A percentile compares a stretch with the other conserved stretches of the same genome.
phyloP scores from a whole-genome alignment of 495 filamentous ascomycete species.

The Aspergillus nanangensis region DNA sequence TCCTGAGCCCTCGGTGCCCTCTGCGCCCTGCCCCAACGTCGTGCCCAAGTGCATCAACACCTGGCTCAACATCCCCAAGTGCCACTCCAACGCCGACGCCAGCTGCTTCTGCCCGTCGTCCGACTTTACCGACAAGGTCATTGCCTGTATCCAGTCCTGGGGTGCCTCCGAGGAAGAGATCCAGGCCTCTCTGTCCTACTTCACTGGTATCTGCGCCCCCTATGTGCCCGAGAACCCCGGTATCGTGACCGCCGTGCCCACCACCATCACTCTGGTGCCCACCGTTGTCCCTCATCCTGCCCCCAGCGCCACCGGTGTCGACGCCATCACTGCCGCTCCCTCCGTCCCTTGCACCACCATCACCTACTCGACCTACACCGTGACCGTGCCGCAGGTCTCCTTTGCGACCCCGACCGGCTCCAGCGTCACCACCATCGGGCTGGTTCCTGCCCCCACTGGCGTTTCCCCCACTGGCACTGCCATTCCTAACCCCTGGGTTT shows the following conservation, averaged over 20 bases:
- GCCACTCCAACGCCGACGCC: constrained; percentile 77
- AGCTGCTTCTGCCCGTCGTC: constrained; percentile 83
- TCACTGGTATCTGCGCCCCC: constrained; percentile 85
- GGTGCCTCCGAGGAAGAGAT: constrained; percentile 62
- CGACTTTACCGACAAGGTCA: constrained; percentile 74
- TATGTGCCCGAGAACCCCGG: constrained; percentile 75
- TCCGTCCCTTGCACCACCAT: constrained; percentile 57
- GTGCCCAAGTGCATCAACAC: constrained; percentile 93
- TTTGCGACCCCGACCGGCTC: constrained; percentile 55
- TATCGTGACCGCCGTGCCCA: constrained; percentile 69
- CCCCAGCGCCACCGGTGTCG: constrained; percentile 47
- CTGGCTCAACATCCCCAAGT: constrained; percentile 67
- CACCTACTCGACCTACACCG: constrained; percentile 55
- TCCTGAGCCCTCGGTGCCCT: constrained; percentile 20
- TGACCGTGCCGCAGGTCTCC: constrained; percentile 70
- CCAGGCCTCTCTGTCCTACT: constrained; percentile 69
- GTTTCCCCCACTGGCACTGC: constrained; percentile 1
- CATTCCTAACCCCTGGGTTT: constrained; percentile 10
- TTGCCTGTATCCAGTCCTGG: constrained; percentile 75
- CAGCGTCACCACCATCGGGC: constrained; percentile 19
- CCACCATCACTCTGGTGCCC: constrained; percentile 54
- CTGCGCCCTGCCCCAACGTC: constrained; percentile 58
- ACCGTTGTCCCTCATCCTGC: constrained; percentile 22
- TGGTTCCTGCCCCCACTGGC: constrained; percentile 16
- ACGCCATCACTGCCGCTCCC: constrained; percentile 15